phyloP scores from a whole-genome alignment of 768 basidiomycete genomes.

The Mrakia hoshinonis region DNA sequence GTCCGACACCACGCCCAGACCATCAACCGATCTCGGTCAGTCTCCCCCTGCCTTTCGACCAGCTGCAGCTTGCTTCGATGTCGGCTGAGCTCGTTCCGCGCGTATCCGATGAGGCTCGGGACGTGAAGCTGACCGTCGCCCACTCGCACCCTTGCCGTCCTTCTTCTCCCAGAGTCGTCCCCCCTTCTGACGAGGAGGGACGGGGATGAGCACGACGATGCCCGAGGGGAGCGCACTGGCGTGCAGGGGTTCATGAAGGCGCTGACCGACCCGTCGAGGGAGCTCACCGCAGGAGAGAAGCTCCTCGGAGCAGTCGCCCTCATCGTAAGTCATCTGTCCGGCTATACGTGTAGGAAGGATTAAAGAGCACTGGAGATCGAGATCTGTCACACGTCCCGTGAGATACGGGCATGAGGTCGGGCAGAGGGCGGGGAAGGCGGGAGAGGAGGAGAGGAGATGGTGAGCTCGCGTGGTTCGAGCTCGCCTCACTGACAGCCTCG shows the following conservation, averaged over 20 bases:
- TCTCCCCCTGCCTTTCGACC: not conserved
- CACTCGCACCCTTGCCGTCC: not conserved
- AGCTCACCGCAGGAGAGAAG: constrained; percentile 74
- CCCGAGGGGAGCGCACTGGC: constrained; percentile 12
- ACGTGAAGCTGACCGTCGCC: not conserved
- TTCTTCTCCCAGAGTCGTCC: constrained; percentile 35
- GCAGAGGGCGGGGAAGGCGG: too few species aligned
- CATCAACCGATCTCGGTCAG: constrained; percentile 40
- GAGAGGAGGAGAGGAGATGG: too few species aligned
- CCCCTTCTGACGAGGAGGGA: constrained; percentile 36
- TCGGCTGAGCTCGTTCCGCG: not conserved
- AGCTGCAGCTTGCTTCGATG: not conserved
- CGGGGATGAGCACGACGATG: not conserved
- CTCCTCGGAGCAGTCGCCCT: constrained; percentile 67
- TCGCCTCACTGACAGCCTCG: too few species aligned
- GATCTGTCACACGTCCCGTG: too few species aligned
- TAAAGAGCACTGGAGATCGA: too few species aligned
- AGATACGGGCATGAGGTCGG: too few species aligned
- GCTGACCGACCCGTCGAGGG: constrained; percentile 31
- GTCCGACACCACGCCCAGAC: constrained; percentile 34
- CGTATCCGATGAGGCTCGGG: not conserved
- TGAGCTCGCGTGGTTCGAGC: too few species aligned
- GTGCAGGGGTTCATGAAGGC: constrained; percentile 28
- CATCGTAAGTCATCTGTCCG: constrained; percentile 19
- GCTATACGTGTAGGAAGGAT: too few species aligned